Conservation (phyloP, 352 stramenopile species). For the Phytophthora pistaciae region DNA sequence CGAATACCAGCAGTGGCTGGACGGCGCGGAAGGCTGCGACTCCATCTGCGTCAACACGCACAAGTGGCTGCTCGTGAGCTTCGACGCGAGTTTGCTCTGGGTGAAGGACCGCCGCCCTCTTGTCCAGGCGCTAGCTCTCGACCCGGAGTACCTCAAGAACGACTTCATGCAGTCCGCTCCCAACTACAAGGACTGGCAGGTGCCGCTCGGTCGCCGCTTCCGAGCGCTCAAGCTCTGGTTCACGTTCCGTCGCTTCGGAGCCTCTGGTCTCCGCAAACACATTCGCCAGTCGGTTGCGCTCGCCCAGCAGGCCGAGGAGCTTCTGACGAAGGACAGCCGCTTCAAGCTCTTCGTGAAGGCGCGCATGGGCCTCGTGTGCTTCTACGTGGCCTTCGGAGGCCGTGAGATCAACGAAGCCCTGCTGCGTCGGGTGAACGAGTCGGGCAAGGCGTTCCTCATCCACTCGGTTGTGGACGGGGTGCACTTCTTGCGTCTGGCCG, state of each 20-base stretch:
- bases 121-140: conserved; percentile 60
- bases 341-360: conserved; percentile 61
- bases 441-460: conserved; percentile 67
- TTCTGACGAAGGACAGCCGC: conserved; percentile 50
- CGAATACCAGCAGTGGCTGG: conserved; percentile 59
- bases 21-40: conserved; percentile 67
- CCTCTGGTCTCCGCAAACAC: conserved; percentile 56
- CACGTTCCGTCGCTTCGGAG: conserved; percentile 72
- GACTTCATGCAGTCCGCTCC: conserved; percentile 61
- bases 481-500: conserved; percentile 62
- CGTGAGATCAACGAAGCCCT: conserved; percentile 57
- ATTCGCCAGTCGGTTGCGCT: conserved; percentile 61
- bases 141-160: conserved; percentile 81
- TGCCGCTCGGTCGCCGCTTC: conserved; percentile 76
- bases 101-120: conserved; percentile 66
- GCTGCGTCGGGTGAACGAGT: conserved; percentile 66
- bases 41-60: conserved; percentile 80
- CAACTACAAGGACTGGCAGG: conserved; percentile 84
- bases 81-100: conserved; percentile 74
- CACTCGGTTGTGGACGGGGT: conserved; percentile 68
- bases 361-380: conserved; percentile 73
- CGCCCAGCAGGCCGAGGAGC: conserved; percentile 49
- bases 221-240: conserved; percentile 80
- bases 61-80: conserved; percentile 81
- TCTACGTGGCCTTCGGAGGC: conserved; percentile 56